Conservation (phyloP, 1,284 basidiomycete species). For the Ganoderma meredithae region DNA sequence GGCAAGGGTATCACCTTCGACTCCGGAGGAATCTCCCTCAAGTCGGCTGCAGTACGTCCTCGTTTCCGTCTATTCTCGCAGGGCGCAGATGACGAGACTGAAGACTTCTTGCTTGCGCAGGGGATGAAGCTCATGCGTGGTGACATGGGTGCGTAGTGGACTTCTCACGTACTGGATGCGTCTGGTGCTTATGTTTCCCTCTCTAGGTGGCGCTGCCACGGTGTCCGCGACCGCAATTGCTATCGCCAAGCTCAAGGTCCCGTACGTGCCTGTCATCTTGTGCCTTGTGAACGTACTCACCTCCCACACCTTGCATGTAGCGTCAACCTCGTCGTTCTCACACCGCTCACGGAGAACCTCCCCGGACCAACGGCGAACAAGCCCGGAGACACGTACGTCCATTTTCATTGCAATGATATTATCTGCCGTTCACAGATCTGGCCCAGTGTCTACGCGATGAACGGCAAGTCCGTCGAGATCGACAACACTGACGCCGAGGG, state of each 20-base stretch:
- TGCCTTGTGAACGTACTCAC: neutral
- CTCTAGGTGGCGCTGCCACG: constrained; percentile 79
- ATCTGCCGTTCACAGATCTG: too few species aligned
- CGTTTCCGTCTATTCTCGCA: too few species aligned
- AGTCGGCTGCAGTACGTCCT: constrained; percentile 70
- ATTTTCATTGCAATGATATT: too few species aligned
- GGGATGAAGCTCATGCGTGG: constrained; percentile 84
- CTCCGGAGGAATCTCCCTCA: constrained; percentile 89
- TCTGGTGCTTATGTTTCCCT: constrained; percentile 5
- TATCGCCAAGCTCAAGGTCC: constrained; percentile 82
- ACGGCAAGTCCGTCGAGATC: constrained; percentile 87
- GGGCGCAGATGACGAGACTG: too few species aligned
- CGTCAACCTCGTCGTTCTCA: constrained; percentile 78
- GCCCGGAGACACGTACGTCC: constrained; percentile 87
- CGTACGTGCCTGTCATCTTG: constrained; percentile 51
- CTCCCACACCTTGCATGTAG: constrained; percentile 48
- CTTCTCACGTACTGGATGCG: neutral
- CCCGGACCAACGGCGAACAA: constrained; percentile 88
- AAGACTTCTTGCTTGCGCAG: constrained; percentile 41
- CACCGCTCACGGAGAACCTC: constrained; percentile 89
- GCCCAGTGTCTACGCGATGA: constrained; percentile 87
- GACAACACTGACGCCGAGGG: constrained; percentile 94
- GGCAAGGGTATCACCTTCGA: constrained; percentile 93
- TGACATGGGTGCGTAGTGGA: constrained; percentile 71
- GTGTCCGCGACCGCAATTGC: constrained; percentile 79